Evolutionary conservation across 2,329 filamentous ascomycete genomes (phyloP).

Genomic region (Cadophora luteo-olivacea): DNA sequence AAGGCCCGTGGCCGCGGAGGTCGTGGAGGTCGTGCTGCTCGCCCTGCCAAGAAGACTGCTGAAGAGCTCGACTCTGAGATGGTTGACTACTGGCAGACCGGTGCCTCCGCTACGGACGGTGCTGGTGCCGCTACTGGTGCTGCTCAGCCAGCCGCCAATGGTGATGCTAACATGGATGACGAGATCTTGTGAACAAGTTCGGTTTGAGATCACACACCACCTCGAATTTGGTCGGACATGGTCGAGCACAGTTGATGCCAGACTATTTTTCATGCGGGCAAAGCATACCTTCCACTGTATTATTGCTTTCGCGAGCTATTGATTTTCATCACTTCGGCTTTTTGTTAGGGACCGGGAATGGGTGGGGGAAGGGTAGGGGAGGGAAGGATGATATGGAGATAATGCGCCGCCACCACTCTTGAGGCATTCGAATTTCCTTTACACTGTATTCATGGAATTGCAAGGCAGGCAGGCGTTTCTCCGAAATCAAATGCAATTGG

Average conservation of each 20-base stretch:
- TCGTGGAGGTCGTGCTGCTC: constrained; percentile 59
- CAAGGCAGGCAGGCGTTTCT: background rate
- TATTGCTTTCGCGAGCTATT: constrained; percentile 12
- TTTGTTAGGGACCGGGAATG: constrained; percentile 2
- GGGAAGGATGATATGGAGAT: constrained; percentile 19
- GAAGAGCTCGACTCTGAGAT: constrained; percentile 98
- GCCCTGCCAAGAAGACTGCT: constrained; percentile 83
- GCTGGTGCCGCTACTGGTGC: constrained; percentile 46
- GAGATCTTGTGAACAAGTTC: constrained; percentile 53
- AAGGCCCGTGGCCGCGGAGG: constrained; percentile 53
- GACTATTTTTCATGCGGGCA: background rate
- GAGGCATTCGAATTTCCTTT: constrained; percentile 1
- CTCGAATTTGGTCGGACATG: background rate
- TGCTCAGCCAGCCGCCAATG: constrained; percentile 46
- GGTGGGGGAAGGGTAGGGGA: constrained; percentile 1
- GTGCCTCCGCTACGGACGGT: constrained; percentile 54
- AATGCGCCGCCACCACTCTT: constrained; percentile 8
- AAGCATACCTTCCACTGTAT: constrained; percentile 18
- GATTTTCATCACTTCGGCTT: constrained; percentile 11
- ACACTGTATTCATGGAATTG: constrained; percentile 18
- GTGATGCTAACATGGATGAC: constrained; percentile 70
- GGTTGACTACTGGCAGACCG: constrained; percentile 84
- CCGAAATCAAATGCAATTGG: background rate
- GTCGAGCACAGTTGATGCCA: constrained; percentile 2
- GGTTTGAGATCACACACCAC: background rate